phyloP scores from a whole-genome alignment of 768 basidiomycete species.

The Cystofilobasidium ferigula region DNA sequence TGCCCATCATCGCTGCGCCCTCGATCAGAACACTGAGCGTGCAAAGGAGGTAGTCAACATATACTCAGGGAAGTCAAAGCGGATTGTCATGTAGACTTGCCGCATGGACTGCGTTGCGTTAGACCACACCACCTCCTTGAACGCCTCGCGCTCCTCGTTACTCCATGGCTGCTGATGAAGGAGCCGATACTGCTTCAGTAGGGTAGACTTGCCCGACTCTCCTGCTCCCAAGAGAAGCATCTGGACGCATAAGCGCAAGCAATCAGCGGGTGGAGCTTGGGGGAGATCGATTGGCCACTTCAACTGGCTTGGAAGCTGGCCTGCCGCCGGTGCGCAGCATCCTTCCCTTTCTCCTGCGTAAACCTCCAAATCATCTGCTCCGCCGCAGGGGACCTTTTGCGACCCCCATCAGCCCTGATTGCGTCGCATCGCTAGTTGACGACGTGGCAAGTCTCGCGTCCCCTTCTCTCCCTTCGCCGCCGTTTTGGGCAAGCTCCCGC shows the following conservation, averaged over 20 bases:
- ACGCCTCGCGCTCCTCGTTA: neutral
- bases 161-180: neutral
- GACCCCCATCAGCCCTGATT: too few relatives aligned
- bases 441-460: neutral
- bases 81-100: slow-evolving; percentile 40
- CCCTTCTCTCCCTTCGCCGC: too few relatives aligned
- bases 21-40: neutral
- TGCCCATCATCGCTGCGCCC: neutral
- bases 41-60: neutral
- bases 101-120: slow-evolving; percentile 79
- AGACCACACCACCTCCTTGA: slow-evolving; percentile 37
- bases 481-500: too few relatives aligned
- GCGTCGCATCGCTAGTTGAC: too few relatives aligned
- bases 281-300: neutral
- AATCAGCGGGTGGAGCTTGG: neutral
- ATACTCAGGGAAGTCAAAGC: neutral
- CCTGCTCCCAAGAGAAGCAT: slow-evolving; percentile 62
- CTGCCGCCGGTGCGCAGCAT: too few relatives aligned
- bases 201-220: slow-evolving; percentile 1
- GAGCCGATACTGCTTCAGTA: slow-evolving; percentile 13
- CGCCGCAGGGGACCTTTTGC: too few relatives aligned
- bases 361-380: too few relatives aligned
- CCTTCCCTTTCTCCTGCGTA: too few relatives aligned
- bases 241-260: slow-evolving; percentile 37
- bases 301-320: too few relatives aligned